phyloP scores from a whole-genome alignment of 305 asterid species.

The Fraxinus ornus region DNA sequence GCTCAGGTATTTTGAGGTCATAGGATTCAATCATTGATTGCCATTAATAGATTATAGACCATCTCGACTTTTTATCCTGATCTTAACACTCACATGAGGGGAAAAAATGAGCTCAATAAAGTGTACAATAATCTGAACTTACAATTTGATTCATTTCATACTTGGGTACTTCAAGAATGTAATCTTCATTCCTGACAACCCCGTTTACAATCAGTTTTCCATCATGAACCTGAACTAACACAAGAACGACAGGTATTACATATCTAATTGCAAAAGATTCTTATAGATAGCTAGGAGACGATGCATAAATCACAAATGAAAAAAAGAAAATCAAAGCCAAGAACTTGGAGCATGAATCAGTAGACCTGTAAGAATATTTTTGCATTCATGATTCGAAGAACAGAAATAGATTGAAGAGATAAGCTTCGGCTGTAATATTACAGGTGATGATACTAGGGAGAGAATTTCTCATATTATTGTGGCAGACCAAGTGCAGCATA shows the following conservation, averaged over 20 bases:
- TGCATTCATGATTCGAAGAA: not conserved
- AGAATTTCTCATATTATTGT: not conserved
- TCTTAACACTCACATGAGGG: conserved; percentile 13
- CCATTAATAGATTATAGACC: not conserved
- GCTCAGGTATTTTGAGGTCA: not conserved
- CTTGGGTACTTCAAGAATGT: conserved; percentile 74
- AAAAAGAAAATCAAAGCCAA: not conserved
- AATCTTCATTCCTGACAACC: conserved; percentile 69
- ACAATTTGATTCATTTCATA: conserved; percentile 85
- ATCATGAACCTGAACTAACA: conserved; percentile 73
- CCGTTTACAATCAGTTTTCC: conserved; percentile 94
- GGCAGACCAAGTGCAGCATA: conserved; percentile 4
- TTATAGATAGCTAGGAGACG: not conserved
- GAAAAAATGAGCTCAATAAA: not conserved
- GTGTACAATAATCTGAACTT: conserved; percentile 34
- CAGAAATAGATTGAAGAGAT: not conserved
- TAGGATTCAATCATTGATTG: conserved; percentile 1
- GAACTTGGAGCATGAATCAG: conserved; percentile 4
- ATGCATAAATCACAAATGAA: not conserved
- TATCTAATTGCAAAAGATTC: not conserved
- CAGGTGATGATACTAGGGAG: not conserved
- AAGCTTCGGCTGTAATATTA: not conserved
- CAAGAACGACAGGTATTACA: not conserved
- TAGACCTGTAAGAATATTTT: not conserved
- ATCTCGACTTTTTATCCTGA: conserved; percentile 1